Percentiles rank a stretch among this genome's conserved stretches.
These are phyloP conservation scores for Malassezia nana DNA, from an alignment of 1,284 basidiomycete genomes.

Conservation along the genomic window DNA sequence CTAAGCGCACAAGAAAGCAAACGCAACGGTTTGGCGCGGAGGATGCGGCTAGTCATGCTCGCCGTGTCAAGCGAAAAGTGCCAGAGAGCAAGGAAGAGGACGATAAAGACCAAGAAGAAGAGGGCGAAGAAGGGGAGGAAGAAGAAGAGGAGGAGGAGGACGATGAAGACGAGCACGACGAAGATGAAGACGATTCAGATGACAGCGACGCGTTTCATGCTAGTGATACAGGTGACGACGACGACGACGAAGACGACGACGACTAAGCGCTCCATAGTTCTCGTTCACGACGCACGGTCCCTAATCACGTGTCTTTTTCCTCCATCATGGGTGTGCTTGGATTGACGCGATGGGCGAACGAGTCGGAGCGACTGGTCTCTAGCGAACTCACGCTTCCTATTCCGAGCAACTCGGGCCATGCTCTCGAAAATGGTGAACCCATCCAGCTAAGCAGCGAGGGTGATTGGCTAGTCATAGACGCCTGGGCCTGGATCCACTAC, in stretches of 20 bases:
- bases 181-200: conserved; percentile 6
- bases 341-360: conserved; percentile 18
- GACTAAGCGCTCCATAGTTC: background rate
- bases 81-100: background rate
- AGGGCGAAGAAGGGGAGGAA: background rate
- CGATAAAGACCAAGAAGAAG: background rate
- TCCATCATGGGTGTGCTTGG: conserved; percentile 18
- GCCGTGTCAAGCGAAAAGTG: background rate
- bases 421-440: conserved; percentile 11
- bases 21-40: background rate
- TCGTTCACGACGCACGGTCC: conserved; percentile 5
- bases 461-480: conserved; percentile 18
- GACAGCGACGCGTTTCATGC: conserved; percentile 4
- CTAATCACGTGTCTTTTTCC: conserved; percentile 12
- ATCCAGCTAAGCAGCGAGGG: conserved; percentile 12
- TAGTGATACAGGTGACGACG: background rate
- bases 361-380: conserved; percentile 14
- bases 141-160: background rate
- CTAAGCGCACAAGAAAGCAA: conserved; percentile 9
- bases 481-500: conserved; percentile 20
- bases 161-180: background rate
- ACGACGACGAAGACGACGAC: background rate
- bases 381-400: conserved; percentile 15
- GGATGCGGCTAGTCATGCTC: background rate
- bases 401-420: conserved; percentile 1